phyloP scores from a whole-genome alignment of 2,329 filamentous ascomycete genomes.

The Ascomycota sp. region DNA sequence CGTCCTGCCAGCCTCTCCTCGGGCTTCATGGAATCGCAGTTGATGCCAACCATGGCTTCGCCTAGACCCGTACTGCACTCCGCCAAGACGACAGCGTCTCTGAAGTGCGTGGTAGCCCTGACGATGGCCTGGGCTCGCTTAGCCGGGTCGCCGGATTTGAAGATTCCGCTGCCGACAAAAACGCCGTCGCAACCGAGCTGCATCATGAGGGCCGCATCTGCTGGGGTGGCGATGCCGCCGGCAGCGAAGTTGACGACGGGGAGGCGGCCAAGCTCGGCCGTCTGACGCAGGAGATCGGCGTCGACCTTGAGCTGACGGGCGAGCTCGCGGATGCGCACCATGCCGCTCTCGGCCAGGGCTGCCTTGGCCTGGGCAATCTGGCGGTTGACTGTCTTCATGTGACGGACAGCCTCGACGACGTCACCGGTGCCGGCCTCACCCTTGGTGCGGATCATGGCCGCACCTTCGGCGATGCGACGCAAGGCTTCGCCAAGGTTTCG shows the following conservation, averaged over 20 bases:
- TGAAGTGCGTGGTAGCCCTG: slow-evolving; percentile 78
- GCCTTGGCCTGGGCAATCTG: slow-evolving; percentile 67
- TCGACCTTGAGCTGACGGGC: slow-evolving; percentile 69
- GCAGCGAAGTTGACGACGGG: slow-evolving; percentile 97
- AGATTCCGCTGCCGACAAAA: slow-evolving; percentile 91
- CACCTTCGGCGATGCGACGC: slow-evolving; percentile 75
- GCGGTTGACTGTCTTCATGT: slow-evolving; percentile 77
- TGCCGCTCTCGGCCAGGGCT: slow-evolving; percentile 38
- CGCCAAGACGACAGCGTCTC: slow-evolving; percentile 66
- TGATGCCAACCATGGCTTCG: slow-evolving; percentile 97
- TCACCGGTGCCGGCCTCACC: slow-evolving; percentile 95
- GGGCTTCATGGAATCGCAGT: slow-evolving; percentile 56
- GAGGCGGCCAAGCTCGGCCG: slow-evolving; percentile 66
- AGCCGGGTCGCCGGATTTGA: slow-evolving; percentile 82
- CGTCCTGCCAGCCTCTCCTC: slow-evolving; percentile 67
- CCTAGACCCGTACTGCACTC: slow-evolving; percentile 75
- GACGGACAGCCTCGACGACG: slow-evolving; percentile 86
- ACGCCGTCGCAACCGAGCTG: slow-evolving; percentile 95
- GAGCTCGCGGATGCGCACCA: slow-evolving; percentile 39
- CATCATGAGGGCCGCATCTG: slow-evolving; percentile 95
- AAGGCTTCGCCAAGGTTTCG: slow-evolving; percentile 86
- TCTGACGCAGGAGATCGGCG: slow-evolving; percentile 63
- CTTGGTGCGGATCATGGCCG: slow-evolving; percentile 97
- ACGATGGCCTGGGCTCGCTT: slow-evolving; percentile 90
- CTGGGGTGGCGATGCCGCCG: slow-evolving; percentile 96